A percentile compares a stretch with the other conserved stretches of the same genome.
These are phyloP conservation scores for Mitragyna speciosa DNA, from an alignment of 257 asterid genomes.

Conservation along the genomic window DNA sequence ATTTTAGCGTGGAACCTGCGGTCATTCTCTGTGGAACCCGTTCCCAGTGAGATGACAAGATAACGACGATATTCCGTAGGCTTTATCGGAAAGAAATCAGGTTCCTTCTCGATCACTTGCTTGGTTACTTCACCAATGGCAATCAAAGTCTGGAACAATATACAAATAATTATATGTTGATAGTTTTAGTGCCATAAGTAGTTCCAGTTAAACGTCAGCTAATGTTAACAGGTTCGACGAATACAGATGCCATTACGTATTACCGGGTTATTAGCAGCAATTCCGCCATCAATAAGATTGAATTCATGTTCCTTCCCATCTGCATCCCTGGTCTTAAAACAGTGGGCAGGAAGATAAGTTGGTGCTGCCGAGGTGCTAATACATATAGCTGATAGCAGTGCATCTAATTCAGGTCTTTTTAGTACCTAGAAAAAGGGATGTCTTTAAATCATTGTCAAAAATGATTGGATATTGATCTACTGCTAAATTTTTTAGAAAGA, in stretches of 20 bases:
- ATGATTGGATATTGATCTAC: neutral
- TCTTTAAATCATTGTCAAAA: neutral
- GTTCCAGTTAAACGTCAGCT: too few relatives aligned
- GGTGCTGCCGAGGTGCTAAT: constrained; percentile 67
- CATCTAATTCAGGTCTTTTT: constrained; percentile 24
- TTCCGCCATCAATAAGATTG: constrained; percentile 67
- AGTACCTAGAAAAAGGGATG: constrained; percentile 2
- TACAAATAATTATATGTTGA: too few relatives aligned
- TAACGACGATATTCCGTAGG: constrained; percentile 43
- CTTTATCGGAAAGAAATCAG: constrained; percentile 40
- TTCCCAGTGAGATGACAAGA: constrained; percentile 57
- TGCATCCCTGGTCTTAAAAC: constrained; percentile 41
- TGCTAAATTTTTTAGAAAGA: too few relatives aligned
- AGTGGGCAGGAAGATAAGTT: constrained; percentile 47
- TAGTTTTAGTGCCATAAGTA: too few relatives aligned
- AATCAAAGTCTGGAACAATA: constrained; percentile 42
- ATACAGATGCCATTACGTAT: too few relatives aligned
- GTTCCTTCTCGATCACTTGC: constrained; percentile 29
- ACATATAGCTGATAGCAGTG: constrained; percentile 57
- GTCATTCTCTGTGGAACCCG: constrained; percentile 47
- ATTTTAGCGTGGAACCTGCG: constrained; percentile 35
- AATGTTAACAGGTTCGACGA: too few relatives aligned
- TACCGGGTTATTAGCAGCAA: constrained; percentile 69
- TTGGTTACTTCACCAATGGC: constrained; percentile 52
- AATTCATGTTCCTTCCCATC: constrained; percentile 29